A percentile compares a stretch with the other conserved stretches of the same genome.
Evolutionary conservation across 306 rosid species (phyloP).

Genomic region (Begonia peltatifolia): DNA sequence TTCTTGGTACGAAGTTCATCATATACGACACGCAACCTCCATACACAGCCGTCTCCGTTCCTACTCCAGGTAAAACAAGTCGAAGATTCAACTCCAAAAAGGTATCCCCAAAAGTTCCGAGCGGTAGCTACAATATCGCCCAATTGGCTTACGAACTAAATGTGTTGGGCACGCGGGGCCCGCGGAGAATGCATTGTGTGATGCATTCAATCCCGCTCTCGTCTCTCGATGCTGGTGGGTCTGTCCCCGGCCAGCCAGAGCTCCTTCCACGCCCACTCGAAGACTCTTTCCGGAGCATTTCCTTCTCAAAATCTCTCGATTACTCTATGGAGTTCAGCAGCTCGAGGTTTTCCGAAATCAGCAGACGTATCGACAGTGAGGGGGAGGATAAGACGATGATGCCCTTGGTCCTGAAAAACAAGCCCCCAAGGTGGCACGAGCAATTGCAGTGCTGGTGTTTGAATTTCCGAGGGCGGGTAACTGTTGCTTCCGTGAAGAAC

Average conservation of each 20-base stretch:
- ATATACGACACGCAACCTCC: conserved; percentile 85
- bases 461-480: conserved; percentile 91
- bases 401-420: conserved; percentile 55
- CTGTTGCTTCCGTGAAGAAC: conserved; percentile 92
- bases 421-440: conserved; percentile 98
- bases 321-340: conserved; percentile 34
- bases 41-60: conserved; percentile 35
- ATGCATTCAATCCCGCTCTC: conserved; percentile 88
- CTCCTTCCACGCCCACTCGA: conserved; percentile 46
- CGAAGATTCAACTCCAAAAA: conserved; percentile 50
- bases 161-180: conserved; percentile 85
- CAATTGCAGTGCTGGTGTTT: conserved; percentile 98
- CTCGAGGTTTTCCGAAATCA: conserved; percentile 16
- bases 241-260: conserved; percentile 62
- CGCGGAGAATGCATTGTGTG: conserved; percentile 85
- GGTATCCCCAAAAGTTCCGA: conserved; percentile 80
- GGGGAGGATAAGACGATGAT: conserved; percentile 27
- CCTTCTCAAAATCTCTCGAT: conserved; percentile 54
- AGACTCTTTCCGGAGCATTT: conserved; percentile 11
- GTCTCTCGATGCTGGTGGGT: conserved; percentile 75
- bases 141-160: conserved; percentile 84
- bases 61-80: conserved; percentile 9
- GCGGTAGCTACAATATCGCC: conserved; percentile 67
- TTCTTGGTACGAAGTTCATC: conserved; percentile 81
- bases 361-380: conserved; percentile 1